Evolutionary conservation across 129 eudicot genomes (phyloP), one percentile per base, ranked within the genome.

Genomic region (Ambrosia artemisiifolia): DNA sequence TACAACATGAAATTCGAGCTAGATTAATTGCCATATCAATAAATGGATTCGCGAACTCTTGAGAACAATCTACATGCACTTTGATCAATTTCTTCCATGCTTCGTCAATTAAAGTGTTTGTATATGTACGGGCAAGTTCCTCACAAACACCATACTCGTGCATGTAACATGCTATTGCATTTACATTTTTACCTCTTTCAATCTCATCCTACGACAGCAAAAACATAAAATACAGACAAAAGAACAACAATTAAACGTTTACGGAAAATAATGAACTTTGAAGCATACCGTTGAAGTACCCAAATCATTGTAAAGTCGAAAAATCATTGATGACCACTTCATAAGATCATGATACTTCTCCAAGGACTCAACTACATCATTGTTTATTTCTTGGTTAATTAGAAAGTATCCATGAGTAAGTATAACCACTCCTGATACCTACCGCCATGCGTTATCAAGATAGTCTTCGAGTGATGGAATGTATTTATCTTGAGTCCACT

Each of bases 241-340:
- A 44, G 5, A 44, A 67, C 13, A 12, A 6, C 3, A 28, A 28
- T 28, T 43, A 46, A 67, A 44, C 5, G 8, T 7, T 64, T 18
- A 43, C 6, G 10, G 4, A 42, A 18, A 5, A 36, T 0, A 65
- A 42, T 65, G 16, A 16, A 7, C 1, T 47, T 63, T 7, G 30
- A 16, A 59, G 35, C 63, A 47, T 70, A 83, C 83, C 59, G 62
- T 34, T 11, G 74, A 79, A 56, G 81, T 75, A 30, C 60, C 87
- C 79, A 75, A 60, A 75, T 83, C 83, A 0, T 79, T 79, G 75
- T 70, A 74, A 42, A 83, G 87, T 33, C 87, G 75, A 59, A 79
- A 75, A 78, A 88, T 56, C 71, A 83, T 63, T 3, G 88, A 80
- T 28, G 95, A 85, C 87, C 84, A 80, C 62, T 75, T 79, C 54